Evolutionary conservation across 352 stramenopile species (phyloP).

Genomic region (Nothophytophthora sp.): DNA sequence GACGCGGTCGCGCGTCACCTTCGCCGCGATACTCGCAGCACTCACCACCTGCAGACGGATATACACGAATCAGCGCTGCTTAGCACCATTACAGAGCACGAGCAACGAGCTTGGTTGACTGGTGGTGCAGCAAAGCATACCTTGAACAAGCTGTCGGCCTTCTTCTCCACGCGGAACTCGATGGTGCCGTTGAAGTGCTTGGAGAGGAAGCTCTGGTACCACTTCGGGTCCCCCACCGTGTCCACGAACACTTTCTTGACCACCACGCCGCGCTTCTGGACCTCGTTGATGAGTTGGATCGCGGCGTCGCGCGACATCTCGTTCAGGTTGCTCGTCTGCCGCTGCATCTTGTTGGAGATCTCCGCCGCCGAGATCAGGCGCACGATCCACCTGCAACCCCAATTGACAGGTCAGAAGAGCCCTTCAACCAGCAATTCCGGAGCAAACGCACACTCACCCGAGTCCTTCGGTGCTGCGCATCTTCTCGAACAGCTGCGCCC

Average conservation of each 20-base stretch:
- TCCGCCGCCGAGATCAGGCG: constrained; percentile 91
- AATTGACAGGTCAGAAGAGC: neutral
- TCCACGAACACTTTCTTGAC: constrained; percentile 94
- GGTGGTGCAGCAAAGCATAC: too few relatives aligned
- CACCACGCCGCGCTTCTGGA: constrained; percentile 85
- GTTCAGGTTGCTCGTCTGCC: constrained; percentile 91
- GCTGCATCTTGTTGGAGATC: constrained; percentile 96
- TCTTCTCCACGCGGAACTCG: constrained; percentile 95
- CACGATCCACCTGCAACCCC: constrained; percentile 79
- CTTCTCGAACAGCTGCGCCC: constrained; percentile 89
- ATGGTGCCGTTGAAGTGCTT: constrained; percentile 90
- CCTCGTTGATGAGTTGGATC: constrained; percentile 93
- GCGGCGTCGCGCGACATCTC: constrained; percentile 93
- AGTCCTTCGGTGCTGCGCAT: constrained; percentile 73
- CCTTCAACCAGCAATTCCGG: constrained; percentile 2
- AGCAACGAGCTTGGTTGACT: too few relatives aligned
- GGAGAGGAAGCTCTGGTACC: constrained; percentile 92
- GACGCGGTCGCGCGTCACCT: constrained; percentile 92
- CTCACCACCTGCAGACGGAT: constrained; percentile 69
- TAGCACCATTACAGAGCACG: too few relatives aligned
- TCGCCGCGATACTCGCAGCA: constrained; percentile 93
- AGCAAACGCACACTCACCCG: constrained; percentile 45
- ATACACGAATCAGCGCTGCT: too few relatives aligned
- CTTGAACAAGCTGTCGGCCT: constrained; percentile 96
- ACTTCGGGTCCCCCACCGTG: constrained; percentile 92